Evolutionary conservation across 805 yeast genomes (phyloP).

Genomic region (Pichia sporocuriosa): DNA sequence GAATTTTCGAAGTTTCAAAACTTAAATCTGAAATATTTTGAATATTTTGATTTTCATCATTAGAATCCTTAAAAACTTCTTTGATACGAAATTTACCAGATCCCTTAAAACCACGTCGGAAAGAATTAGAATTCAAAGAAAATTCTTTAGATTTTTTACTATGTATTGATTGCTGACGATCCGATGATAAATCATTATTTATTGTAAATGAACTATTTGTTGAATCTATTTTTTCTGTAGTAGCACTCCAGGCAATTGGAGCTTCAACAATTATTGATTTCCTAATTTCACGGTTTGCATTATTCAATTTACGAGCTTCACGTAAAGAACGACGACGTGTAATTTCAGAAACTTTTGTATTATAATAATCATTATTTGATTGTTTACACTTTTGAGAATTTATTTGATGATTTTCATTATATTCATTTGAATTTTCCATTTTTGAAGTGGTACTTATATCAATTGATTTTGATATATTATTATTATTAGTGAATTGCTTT

Average conservation of each 20-base stretch:
- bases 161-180: background rate
- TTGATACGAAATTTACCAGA: conserved; percentile 26
- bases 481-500: no score
- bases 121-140: background rate
- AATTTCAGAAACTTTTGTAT: conserved; percentile 67
- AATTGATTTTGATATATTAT: background rate
- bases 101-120: conserved; percentile 21
- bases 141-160: conserved; percentile 13
- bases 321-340: conserved; percentile 68
- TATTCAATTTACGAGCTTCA: conserved; percentile 49
- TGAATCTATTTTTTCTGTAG: conserved; percentile 14
- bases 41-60: conserved; percentile 7
- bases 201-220: background rate
- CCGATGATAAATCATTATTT: background rate
- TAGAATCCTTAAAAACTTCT: conserved; percentile 23
- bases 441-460: background rate
- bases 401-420: background rate
- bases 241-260: conserved; percentile 41
- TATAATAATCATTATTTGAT: conserved; percentile 42
- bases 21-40: background rate
- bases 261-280: conserved; percentile 61
- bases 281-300: conserved; percentile 52
- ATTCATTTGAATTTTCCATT: background rate
- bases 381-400: background rate
- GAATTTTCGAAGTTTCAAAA: background rate